Conservation (phyloP, 1,139 yeast genomes). For the Suhomyces chickasaworum region DNA sequence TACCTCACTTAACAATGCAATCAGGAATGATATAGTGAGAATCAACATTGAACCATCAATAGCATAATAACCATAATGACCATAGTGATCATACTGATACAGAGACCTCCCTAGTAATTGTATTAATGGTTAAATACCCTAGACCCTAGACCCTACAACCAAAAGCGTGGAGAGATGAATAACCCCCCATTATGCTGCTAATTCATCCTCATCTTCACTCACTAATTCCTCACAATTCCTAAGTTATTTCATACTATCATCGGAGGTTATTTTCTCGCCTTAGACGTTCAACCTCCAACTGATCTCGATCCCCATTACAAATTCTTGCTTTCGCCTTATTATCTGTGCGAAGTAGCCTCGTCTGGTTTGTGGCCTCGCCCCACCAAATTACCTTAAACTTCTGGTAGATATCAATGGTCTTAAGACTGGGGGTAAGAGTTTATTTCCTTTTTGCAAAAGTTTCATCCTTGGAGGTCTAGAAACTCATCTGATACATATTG, state of each 20-base stretch:
- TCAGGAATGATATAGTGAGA: too few species aligned
- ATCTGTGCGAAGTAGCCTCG: background rate
- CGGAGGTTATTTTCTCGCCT: background rate
- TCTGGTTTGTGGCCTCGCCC: slow-evolving; percentile 1
- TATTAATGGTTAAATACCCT: too few species aligned
- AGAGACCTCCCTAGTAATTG: too few species aligned
- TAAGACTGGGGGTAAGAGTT: background rate
- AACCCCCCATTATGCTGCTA: background rate
- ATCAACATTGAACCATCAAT: background rate
- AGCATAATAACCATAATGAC: too few species aligned
- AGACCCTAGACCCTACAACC: too few species aligned
- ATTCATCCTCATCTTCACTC: too few species aligned
- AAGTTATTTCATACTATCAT: background rate
- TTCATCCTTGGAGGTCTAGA: background rate
- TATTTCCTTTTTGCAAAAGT: background rate
- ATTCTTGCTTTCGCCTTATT: background rate
- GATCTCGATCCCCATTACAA: background rate
- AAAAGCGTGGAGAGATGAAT: too few species aligned
- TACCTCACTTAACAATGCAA: background rate
- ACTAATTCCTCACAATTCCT: background rate
- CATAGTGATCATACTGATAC: too few species aligned
- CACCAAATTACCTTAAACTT: background rate
- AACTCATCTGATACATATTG: background rate
- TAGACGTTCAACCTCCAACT: background rate
- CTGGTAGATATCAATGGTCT: background rate